A percentile compares a stretch with the other conserved stretches of the same genome.
Evolutionary conservation across 2,329 filamentous ascomycete species (phyloP).

Genomic region (Phialemoniopsis sp.): DNA sequence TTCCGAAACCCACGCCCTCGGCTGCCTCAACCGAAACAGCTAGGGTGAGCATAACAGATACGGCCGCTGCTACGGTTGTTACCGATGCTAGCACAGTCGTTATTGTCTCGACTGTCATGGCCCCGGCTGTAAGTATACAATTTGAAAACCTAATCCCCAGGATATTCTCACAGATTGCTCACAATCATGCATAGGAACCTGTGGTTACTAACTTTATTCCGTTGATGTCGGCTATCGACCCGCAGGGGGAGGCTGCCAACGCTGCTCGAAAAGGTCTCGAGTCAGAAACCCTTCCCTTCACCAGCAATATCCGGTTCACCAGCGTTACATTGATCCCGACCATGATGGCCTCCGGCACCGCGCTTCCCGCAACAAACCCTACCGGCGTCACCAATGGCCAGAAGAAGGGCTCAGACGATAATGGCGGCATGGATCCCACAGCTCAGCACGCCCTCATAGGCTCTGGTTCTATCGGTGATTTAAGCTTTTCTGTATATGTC

Average conservation of each 20-base stretch:
- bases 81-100: slow-evolving; percentile 8
- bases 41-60: no score
- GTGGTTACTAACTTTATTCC: slow-evolving; percentile 8
- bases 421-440: slow-evolving; percentile 12
- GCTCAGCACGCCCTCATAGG: slow-evolving; percentile 24
- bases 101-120: slow-evolving; percentile 7
- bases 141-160: no score
- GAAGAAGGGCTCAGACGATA: slow-evolving; percentile 3
- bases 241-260: no score
- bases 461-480: slow-evolving; percentile 26
- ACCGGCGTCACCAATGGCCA: slow-evolving; percentile 1
- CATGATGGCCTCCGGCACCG: neutral
- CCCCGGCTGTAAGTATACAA: slow-evolving; percentile 5
- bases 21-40: neutral
- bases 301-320: no score
- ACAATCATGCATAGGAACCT: slow-evolving; percentile 2
- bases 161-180: no score
- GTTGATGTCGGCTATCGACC: slow-evolving; percentile 6
- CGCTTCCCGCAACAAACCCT: no score
- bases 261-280: no score
- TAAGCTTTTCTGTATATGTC: neutral
- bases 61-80: neutral
- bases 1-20: neutral
- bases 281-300: no score
- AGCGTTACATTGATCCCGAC: slow-evolving; percentile 1